Evolutionary conservation across 2,329 filamentous ascomycete genomes (phyloP).

Genomic region (Penicillium sp.): DNA sequence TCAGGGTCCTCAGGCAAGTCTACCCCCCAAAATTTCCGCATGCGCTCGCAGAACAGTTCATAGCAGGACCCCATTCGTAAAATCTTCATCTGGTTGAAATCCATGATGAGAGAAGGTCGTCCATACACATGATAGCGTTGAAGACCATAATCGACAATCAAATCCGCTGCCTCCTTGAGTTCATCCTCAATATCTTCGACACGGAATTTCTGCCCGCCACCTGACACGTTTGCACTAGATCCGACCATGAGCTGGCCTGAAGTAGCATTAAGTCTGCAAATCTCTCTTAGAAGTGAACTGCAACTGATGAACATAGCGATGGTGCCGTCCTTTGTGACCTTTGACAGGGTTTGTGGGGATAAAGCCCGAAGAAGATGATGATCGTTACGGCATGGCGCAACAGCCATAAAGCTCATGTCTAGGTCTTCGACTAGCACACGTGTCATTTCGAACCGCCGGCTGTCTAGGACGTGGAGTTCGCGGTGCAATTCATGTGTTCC

Average conservation of each 20-base stretch:
- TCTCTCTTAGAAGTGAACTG: slow-evolving; percentile 5
- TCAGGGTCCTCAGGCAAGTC: too few relatives aligned
- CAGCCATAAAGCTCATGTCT: slow-evolving; percentile 11
- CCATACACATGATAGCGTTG: slow-evolving; percentile 10
- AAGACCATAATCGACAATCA: slow-evolving; percentile 14
- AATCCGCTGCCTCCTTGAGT: slow-evolving; percentile 6
- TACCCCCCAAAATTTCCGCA: background rate
- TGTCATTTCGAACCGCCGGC: slow-evolving; percentile 11
- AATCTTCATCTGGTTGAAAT: slow-evolving; percentile 6
- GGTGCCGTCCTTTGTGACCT: slow-evolving; percentile 8
- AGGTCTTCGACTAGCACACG: slow-evolving; percentile 17
- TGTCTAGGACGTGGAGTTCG: slow-evolving; percentile 16
- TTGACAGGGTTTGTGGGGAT: background rate
- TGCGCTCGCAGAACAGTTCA: background rate
- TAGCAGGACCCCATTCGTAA: slow-evolving; percentile 8
- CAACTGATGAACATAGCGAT: slow-evolving; percentile 1
- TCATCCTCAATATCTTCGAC: slow-evolving; percentile 18
- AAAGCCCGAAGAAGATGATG: background rate
- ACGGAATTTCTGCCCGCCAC: slow-evolving; percentile 13
- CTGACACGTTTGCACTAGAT: slow-evolving; percentile 16
- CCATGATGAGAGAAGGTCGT: slow-evolving; percentile 2
- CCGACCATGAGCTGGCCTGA: slow-evolving; percentile 12
- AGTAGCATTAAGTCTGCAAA: slow-evolving; percentile 6
- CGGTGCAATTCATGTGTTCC: slow-evolving; percentile 19
- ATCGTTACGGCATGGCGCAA: slow-evolving; percentile 5